Evolutionary conservation across 257 asterid species (phyloP).

Genomic region (Salvia rosmarinus): DNA sequence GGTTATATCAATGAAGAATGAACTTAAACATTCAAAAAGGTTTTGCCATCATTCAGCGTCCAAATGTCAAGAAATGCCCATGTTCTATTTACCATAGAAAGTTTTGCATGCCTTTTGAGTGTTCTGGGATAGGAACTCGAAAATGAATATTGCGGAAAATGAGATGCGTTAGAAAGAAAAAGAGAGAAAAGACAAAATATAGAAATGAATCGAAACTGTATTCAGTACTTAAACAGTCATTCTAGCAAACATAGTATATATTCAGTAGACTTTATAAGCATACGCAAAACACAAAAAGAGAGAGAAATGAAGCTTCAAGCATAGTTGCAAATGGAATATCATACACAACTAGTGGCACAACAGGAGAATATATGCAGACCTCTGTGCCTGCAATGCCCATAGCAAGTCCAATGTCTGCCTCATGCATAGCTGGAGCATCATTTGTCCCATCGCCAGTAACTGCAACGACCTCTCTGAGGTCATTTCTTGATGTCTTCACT

Average conservation of each 20-base stretch:
- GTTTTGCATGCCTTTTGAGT: not conserved
- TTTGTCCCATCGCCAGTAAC: slow-evolving; percentile 98
- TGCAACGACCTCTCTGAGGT: slow-evolving; percentile 84
- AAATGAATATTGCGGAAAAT: not conserved
- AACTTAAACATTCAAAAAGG: not conserved
- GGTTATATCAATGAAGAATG: not conserved
- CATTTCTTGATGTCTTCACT: slow-evolving; percentile 70
- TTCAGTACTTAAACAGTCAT: not conserved
- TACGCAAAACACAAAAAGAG: no score
- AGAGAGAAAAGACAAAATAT: not conserved
- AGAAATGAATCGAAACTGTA: not conserved
- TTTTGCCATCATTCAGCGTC: not conserved
- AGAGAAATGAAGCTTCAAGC: no score
- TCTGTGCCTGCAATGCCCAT: slow-evolving; percentile 96
- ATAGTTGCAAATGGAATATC: no score
- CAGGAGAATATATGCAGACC: slow-evolving; percentile 63
- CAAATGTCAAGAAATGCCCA: not conserved
- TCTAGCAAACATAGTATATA: not conserved
- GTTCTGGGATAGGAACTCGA: not conserved
- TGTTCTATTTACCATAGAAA: not conserved
- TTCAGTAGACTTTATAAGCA: no score
- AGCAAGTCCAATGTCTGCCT: slow-evolving; percentile 92
- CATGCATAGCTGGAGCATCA: slow-evolving; percentile 95
- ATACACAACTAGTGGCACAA: no score
- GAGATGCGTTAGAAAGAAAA: no score